Evolutionary conservation across 2,329 filamentous ascomycete species (phyloP).

Genomic region (Xylariomycetidae sp.): DNA sequence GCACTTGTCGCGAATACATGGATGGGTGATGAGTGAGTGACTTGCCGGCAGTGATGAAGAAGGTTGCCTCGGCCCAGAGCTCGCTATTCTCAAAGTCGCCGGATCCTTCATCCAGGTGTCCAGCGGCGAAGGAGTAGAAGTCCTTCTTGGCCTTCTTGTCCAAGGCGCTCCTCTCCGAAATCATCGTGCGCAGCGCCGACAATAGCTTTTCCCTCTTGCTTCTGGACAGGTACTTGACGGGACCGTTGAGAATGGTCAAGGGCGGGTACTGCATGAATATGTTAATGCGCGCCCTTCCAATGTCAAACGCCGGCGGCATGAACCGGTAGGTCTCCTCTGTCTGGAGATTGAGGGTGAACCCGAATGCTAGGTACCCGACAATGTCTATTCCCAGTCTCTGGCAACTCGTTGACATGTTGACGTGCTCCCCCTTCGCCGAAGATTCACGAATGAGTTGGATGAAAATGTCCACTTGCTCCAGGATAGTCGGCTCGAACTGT

Average conservation of each 20-base stretch:
- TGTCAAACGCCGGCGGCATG: not conserved
- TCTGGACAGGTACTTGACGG: conserved; percentile 1
- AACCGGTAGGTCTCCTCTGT: not conserved
- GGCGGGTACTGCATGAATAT: not conserved
- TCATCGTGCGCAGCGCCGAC: not conserved
- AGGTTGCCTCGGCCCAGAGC: conserved; percentile 2
- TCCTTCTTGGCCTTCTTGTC: conserved; percentile 58
- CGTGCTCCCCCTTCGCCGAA: not conserved
- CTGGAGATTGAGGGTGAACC: conserved; percentile 2
- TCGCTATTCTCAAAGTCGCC: not conserved
- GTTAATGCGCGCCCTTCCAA: not conserved
- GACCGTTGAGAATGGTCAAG: not conserved
- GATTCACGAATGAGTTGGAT: not conserved
- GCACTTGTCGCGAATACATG: not conserved
- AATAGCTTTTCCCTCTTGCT: not conserved
- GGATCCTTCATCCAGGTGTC: not conserved
- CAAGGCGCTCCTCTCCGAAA: not conserved
- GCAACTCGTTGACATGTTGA: conserved; percentile 1
- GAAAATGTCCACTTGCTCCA: conserved; percentile 1
- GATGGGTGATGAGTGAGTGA: not conserved
- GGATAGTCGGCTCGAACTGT: conserved; percentile 9
- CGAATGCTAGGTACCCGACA: conserved; percentile 2
- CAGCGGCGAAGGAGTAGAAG: conserved; percentile 55
- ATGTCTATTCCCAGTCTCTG: conserved; percentile 1
- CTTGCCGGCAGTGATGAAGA: conserved; percentile 1